Base-by-base conservation (phyloP, 2,329 filamentous ascomycete species). In the Chrysosporium keratinophilum region DNA sequence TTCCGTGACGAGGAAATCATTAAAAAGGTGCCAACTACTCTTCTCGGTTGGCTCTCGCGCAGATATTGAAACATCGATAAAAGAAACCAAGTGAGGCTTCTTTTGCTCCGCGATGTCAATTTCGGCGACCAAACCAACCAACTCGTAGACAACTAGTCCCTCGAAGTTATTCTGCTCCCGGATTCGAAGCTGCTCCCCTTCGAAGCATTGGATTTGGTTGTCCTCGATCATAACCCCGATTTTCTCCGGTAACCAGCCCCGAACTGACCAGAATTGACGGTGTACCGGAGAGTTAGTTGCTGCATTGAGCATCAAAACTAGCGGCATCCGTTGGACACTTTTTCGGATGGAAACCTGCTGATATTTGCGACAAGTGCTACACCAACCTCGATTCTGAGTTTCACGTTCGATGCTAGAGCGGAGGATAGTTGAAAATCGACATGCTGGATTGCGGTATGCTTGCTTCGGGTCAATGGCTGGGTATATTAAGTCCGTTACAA, bases 131-230 rank as follows among this genome's bases (percentile, higher is more conserved):
- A 95, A 76, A 2, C 93, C 93, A 11, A 96, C 83, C 23, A 98
- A 76, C 56, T 95, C 94, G 67, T 96, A 98, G 0, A 97, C 85
- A 11, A 83, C 82, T 47, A 97, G 86, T 49, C 85, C 84, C 55
- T 90, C 86, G 5, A 84, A 84, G 19, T 86, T 87, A 33, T 85
- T 80, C 63, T 91, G 84, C 19, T 94, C 71, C 61, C 93, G 87
- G 46, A 87, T 71, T 65, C 84, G 85, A 59, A 98, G 71, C 62
- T 97, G 90, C 51, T 95, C 85, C 1, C 93, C 91, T 69, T 98
- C 90, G 59, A 89, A 97, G 69, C 90, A 96, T 69, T 88, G 90
- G 65, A 97, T 87, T 64, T 95, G 87, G n/a, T 88, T 88, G 62
- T 87, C 82, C 56, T 94, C 87, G 54, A 95, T 81, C 54, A 95